Base-by-base conservation (phyloP, 192 early-diverging fungal species). In the Mortierella antarctica region DNA sequence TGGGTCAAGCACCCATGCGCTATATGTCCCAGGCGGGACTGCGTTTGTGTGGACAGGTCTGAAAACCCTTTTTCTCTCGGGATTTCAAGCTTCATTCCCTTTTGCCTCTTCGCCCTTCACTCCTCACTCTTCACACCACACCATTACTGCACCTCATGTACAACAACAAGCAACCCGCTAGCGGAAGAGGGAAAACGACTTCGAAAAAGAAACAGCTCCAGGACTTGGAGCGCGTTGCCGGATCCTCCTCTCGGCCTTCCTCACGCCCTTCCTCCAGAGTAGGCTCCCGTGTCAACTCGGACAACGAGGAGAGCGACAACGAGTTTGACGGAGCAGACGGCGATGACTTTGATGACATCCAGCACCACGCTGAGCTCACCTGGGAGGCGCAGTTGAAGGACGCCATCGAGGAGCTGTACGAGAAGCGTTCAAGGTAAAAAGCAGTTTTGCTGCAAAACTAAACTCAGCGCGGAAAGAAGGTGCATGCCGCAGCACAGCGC, bases 351-450 rank as follows among this genome's bases (percentile, higher is more conserved):
- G 69, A 71, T 14, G 70, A 68, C n/a, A 17, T 11, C 40, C 62
- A 62, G 5, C 41, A 45, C 21, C 62, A 60, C 2, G 65, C 57
- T 47, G 77, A 80, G 2, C 31, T 58, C 31, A 63, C 74, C 47
- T 88, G 84, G 85, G 77, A 86, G 41, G 71, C 82, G 17, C 78
- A 86, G 41, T 52, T 89, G 47, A 76, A 86, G 55, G 82, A 89
- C 44, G 79, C 75, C 41, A 83, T 89, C 58, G 86, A 89, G 47
- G 75, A 87, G 31, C 60, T 89, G 17, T 71, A 77, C 63, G 86
- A 86, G 46, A 89, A 83, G 55, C 77, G 88, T 45, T 70, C 85
- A 17, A 89, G 88, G 88, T 87, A 85, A 64, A 39, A 20, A 31
- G 21, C 49, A 6, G 23, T 12, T 61, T 41, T 41, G 45, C 23